These are phyloP conservation scores for Neurospora sp. DNA, from an alignment of 2,329 filamentous ascomycete genomes.

Conservation along the genomic window DNA sequence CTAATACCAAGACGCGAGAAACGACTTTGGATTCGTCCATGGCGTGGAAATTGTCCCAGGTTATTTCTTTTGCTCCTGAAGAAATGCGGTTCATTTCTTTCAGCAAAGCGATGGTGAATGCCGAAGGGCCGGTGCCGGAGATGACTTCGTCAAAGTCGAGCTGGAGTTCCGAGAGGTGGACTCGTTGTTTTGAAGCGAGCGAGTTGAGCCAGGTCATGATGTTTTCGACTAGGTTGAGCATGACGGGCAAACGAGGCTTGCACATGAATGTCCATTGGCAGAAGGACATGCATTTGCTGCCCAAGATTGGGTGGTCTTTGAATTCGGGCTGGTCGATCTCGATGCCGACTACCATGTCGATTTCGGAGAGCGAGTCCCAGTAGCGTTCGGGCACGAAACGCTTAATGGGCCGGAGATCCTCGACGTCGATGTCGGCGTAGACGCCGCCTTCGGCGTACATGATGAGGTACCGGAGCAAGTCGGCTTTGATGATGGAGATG, in stretches of 20 bases:
- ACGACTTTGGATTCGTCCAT: slow-evolving; percentile 56
- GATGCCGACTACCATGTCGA: slow-evolving; percentile 59
- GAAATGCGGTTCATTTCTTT: slow-evolving; percentile 46
- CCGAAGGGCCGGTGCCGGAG: slow-evolving; percentile 57
- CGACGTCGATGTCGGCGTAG: slow-evolving; percentile 32
- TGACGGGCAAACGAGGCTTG: slow-evolving; percentile 55
- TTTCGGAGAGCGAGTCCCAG: slow-evolving; percentile 36
- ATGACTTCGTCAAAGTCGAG: slow-evolving; percentile 64
- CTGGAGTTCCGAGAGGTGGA: slow-evolving; percentile 46
- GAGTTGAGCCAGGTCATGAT: slow-evolving; percentile 55
- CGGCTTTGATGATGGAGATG: slow-evolving; percentile 55
- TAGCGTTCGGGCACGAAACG: slow-evolving; percentile 53
- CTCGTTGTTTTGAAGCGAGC: slow-evolving; percentile 46
- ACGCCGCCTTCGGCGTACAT: slow-evolving; percentile 56
- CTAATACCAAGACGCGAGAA: slow-evolving; percentile 52
- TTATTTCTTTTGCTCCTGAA: slow-evolving; percentile 31
- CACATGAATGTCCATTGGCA: slow-evolving; percentile 67
- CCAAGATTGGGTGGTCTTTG: slow-evolving; percentile 51
- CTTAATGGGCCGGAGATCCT: slow-evolving; percentile 26
- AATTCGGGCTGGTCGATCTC: slow-evolving; percentile 61
- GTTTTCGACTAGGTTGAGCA: slow-evolving; percentile 56
- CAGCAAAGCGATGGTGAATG: slow-evolving; percentile 55
- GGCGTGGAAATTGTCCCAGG: slow-evolving; percentile 56
- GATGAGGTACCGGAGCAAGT: slow-evolving; percentile 54
- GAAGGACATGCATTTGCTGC: slow-evolving; percentile 57